These are phyloP conservation scores for Venturia carpophila DNA, from an alignment of 2,329 filamentous ascomycete species.

Conservation along the genomic window DNA sequence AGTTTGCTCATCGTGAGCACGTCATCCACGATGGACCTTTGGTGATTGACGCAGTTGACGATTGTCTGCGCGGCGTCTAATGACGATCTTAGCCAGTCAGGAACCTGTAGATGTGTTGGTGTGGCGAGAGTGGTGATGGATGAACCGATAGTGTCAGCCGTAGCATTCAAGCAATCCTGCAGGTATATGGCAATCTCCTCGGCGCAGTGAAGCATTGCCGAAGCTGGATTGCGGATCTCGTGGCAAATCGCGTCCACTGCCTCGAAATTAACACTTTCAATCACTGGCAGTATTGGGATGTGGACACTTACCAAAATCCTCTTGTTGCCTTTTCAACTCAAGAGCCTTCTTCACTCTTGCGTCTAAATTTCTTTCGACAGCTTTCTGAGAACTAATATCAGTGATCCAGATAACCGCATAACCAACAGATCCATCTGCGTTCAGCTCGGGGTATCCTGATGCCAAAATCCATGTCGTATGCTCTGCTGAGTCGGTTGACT, in stretches of 20 bases:
- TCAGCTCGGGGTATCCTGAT: constrained; percentile 18
- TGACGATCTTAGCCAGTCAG: not conserved
- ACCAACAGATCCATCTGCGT: constrained; percentile 11
- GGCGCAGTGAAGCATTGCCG: constrained; percentile 14
- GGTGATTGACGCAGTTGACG: constrained; percentile 9
- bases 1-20: constrained; percentile 16
- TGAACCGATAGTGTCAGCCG: not conserved
- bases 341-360: constrained; percentile 16
- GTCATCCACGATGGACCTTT: constrained; percentile 15
- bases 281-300: too few relatives aligned
- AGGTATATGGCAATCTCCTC: constrained; percentile 8
- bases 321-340: constrained; percentile 12
- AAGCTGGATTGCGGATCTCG: constrained; percentile 17
- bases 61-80: constrained; percentile 10
- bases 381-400: constrained; percentile 19
- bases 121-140: not conserved
- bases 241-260: not conserved
- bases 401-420: constrained; percentile 19
- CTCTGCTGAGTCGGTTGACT: not conserved
- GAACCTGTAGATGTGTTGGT: not conserved
- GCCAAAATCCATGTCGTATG: constrained; percentile 18
- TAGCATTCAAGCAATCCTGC: not conserved
- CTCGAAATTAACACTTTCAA: not conserved
- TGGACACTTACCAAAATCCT: constrained; percentile 3
- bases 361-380: constrained; percentile 3